A percentile compares a stretch with the other conserved stretches of the same genome.
Conservation (phyloP, 208 protist genomes). For the Acanthamoeba lenticulata region DNA sequence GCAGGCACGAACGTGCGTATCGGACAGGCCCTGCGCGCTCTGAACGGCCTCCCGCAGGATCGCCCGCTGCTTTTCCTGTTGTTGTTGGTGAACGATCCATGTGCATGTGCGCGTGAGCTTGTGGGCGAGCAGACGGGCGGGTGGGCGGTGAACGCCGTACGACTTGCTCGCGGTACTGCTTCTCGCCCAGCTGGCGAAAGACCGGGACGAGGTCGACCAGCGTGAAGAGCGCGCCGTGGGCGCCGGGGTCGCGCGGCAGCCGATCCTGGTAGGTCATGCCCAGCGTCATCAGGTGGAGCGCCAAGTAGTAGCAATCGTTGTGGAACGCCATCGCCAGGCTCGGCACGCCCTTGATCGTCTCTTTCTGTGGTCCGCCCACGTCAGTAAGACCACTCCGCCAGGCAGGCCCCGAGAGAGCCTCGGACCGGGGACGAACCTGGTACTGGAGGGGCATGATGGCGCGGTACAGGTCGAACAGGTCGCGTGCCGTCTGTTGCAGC, state of each 20-base stretch:
- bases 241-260: not conserved
- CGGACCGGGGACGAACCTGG: not conserved
- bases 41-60: not conserved
- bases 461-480: constrained; percentile 46
- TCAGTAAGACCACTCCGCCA: not conserved
- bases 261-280: not conserved
- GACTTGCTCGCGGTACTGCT: not conserved
- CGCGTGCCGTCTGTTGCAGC: constrained; percentile 52
- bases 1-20: not conserved
- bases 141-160: not conserved
- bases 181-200: constrained; percentile 63
- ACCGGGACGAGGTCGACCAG: constrained; percentile 70
- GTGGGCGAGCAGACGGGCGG: not conserved
- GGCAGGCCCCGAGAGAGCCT: not conserved
- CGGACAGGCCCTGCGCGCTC: not conserved
- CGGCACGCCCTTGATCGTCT: not conserved
- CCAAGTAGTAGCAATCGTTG: constrained; percentile 72
- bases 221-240: not conserved
- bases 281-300: constrained; percentile 68
- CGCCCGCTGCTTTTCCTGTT: constrained; percentile 38
- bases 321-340: constrained; percentile 57
- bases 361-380: not conserved
- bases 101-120: not conserved
- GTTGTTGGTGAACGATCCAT: not conserved
- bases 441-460: constrained; percentile 48